Percentiles rank a stretch among this genome's conserved stretches.
These are phyloP conservation scores for Apiosordaria backusii DNA, from an alignment of 495 filamentous ascomycete species.

Conservation along the genomic window DNA sequence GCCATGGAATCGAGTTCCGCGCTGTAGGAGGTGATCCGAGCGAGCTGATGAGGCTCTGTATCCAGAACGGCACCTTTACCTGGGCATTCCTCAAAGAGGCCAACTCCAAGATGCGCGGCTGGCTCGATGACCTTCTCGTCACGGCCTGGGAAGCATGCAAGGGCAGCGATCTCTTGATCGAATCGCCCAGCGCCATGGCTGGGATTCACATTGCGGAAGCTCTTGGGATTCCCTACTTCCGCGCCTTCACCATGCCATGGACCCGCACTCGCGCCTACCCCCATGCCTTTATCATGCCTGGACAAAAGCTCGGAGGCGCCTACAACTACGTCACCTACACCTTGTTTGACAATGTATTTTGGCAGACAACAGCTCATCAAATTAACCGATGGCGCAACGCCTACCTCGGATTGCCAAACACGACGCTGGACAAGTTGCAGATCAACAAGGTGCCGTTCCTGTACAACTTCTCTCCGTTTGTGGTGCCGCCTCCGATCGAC, in stretches of 20 bases:
- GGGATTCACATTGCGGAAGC: conserved; percentile 99
- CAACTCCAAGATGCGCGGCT: conserved; percentile 82
- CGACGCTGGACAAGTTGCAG: conserved; percentile 86
- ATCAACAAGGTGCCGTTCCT: conserved; percentile 94
- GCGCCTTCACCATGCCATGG: conserved; percentile 99
- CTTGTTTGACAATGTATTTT: conserved; percentile 96
- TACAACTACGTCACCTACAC: conserved; percentile 97
- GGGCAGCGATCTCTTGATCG: conserved; percentile 84
- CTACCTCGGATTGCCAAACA: conserved; percentile 71
- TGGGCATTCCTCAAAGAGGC: conserved; percentile 86
- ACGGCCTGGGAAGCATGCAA: conserved; percentile 87
- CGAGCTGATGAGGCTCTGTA: conserved; percentile 92
- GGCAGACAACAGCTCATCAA: conserved; percentile 87
- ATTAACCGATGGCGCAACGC: conserved; percentile 91
- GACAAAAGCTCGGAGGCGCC: conserved; percentile 86
- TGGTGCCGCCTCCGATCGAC: conserved; percentile 88
- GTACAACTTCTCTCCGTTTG: conserved; percentile 92
- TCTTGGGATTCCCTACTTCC: conserved; percentile 89
- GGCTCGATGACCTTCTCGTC: conserved; percentile 82
- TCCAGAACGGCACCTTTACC: conserved; percentile 97
- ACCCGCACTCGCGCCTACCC: conserved; percentile 93
- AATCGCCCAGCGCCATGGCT: conserved; percentile 95
- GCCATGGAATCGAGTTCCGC: conserved; percentile 88
- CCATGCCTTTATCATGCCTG: conserved; percentile 94
- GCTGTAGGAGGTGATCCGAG: conserved; percentile 87